Evolutionary conservation across 2,329 filamentous ascomycete species (phyloP), one percentile per base, ranked within the genome.

Genomic region (Dactylonectria macrodidyma): DNA sequence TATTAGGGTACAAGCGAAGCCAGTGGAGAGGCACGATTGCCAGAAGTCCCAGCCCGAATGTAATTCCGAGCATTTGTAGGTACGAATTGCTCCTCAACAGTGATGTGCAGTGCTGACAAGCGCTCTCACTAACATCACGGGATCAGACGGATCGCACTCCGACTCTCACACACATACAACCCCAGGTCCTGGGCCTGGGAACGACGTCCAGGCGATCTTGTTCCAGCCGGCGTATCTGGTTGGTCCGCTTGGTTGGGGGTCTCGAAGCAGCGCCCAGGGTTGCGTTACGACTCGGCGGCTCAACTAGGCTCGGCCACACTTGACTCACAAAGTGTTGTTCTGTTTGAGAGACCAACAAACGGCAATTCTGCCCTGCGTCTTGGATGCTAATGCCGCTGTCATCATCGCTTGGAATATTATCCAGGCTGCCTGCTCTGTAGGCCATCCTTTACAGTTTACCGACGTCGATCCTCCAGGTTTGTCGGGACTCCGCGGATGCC

Each of bases 401-500:
- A 22, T 47, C 46, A n/a, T 10, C 46, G 19, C 46, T 47, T 19
- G 46, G n/a, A n/a, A 47, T 22, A 24, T 47, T 47, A 14, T 47
- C 46, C n/a, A 47, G 41, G 8, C 19, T 47, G 3, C 36, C 9
- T 41, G 10, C 46, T 47, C 46, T 44, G 16, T 14, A n/a, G 5
- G 41, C 41, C 14, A n/a, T 44, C 7, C 41, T 44, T 47, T 22
- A 54, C 51, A 11, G 19, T 46, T 65, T 55, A 52, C 62, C 62
- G 48, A 55, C 48, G 56, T 26, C 48, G 56, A 65, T 59, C 62
- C 44, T 54, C 55, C 56, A 59, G 55, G 41, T 59, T 65, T 47
- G 6, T 59, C 62, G 48, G 44, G 56, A 50, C 30, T 30, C 26
- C 33, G 24, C 11, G 26, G 38, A 7, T 46, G 9, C 19, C 47